Evolutionary conservation across 768 basidiomycete genomes (phyloP).

Genomic region (Pseudohyphozyma bogoriensis): DNA sequence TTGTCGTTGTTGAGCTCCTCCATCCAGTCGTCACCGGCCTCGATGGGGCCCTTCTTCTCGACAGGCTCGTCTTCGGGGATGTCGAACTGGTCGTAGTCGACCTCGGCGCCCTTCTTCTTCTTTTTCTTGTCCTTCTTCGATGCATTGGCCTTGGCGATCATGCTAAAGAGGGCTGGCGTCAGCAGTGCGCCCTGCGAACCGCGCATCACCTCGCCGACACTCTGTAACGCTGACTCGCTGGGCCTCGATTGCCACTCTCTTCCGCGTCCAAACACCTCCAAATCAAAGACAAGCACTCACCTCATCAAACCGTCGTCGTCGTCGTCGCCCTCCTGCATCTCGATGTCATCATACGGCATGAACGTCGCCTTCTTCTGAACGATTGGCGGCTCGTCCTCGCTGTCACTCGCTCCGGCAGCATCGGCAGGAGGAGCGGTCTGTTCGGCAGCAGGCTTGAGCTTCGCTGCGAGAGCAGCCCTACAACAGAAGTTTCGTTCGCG

Average conservation of each 20-base stretch:
- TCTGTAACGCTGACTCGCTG: too few species aligned
- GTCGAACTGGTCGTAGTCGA: slow-evolving; percentile 30
- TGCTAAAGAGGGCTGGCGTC: too few species aligned
- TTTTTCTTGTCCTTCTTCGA: slow-evolving; percentile 36
- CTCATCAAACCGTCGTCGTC: slow-evolving; percentile 26
- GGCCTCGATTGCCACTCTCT: too few species aligned
- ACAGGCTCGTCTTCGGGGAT: slow-evolving; percentile 39
- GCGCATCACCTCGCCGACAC: too few species aligned
- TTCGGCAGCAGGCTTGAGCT: background rate
- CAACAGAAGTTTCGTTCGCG: background rate
- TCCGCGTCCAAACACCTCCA: too few species aligned
- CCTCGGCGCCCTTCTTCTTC: slow-evolving; percentile 30
- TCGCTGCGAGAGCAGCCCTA: slow-evolving; percentile 1
- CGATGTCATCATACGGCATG: slow-evolving; percentile 6
- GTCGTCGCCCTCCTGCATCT: slow-evolving; percentile 18
- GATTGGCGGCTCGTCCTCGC: background rate
- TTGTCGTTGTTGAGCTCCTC: slow-evolving; percentile 58
- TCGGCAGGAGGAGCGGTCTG: background rate
- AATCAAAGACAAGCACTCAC: too few species aligned
- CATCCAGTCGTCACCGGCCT: slow-evolving; percentile 50
- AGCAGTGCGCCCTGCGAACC: too few species aligned
- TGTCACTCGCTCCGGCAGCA: background rate
- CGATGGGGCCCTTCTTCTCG: slow-evolving; percentile 9
- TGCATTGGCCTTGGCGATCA: slow-evolving; percentile 25
- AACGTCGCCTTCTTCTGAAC: background rate